phyloP scores from a whole-genome alignment of 331 rosid genomes.

The Quercus lobata region DNA sequence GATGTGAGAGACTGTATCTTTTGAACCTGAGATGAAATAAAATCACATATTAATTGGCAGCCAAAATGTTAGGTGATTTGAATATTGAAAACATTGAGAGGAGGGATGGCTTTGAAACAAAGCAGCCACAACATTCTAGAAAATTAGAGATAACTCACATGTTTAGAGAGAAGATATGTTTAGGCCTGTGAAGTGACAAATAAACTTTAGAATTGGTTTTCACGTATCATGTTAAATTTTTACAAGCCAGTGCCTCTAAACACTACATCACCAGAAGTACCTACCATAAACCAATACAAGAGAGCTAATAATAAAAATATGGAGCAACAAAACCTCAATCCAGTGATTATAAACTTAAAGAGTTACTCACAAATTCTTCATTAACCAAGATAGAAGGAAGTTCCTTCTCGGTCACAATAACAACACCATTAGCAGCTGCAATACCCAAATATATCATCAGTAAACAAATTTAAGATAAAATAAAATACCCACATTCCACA shows the following conservation, averaged over 20 bases:
- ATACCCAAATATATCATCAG: constrained; percentile 8
- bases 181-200: not conserved
- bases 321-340: not conserved
- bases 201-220: not conserved
- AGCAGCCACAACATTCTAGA: not conserved
- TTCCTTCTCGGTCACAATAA: constrained; percentile 85
- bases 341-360: not conserved
- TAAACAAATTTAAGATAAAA: not conserved
- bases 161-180: not conserved
- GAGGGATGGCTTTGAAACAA: not conserved
- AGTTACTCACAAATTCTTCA: constrained; percentile 64
- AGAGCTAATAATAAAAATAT: not conserved
- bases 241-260: not conserved
- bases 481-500: not conserved
- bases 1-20: constrained; percentile 80
- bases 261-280: not conserved
- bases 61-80: not conserved
- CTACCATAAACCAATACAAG: not conserved
- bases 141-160: not conserved
- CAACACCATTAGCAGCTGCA: constrained; percentile 88
- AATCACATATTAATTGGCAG: constrained; percentile 6
- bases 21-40: constrained; percentile 60
- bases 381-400: constrained; percentile 84
- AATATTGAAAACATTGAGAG: not conserved
- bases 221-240: not conserved